These are phyloP conservation scores for Phialophora chinensis DNA, from an alignment of 2,329 filamentous ascomycete species.

Conservation along the genomic window DNA sequence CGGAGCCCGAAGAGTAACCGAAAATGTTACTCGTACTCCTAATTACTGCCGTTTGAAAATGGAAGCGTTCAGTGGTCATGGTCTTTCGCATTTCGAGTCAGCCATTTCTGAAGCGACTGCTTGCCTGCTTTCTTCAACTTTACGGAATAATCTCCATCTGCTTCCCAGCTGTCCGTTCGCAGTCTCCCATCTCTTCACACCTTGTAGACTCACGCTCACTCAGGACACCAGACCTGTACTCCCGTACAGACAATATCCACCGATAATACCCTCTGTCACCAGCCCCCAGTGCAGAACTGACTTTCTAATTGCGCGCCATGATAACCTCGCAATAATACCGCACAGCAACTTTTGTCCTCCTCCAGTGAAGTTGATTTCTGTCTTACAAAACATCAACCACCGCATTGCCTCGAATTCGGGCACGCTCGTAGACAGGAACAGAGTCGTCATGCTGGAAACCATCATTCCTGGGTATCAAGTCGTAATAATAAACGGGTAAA, in stretches of 20 bases:
- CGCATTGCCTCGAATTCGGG: neutral
- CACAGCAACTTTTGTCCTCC: slow-evolving; percentile 2
- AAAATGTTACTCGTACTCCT: neutral
- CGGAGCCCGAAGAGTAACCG: too few species aligned
- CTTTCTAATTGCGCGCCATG: neutral
- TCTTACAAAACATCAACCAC: neutral
- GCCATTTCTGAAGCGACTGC: neutral
- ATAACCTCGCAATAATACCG: neutral
- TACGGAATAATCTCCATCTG: neutral
- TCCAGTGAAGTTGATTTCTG: slow-evolving; percentile 1
- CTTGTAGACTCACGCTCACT: neutral
- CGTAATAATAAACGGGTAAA: slow-evolving; percentile 30
- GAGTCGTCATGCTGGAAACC: slow-evolving; percentile 21
- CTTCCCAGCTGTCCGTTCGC: neutral
- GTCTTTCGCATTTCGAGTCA: neutral
- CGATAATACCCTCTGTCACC: neutral
- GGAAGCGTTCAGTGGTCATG: neutral
- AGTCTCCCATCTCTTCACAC: neutral
- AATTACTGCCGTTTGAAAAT: neutral
- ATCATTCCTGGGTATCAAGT: slow-evolving; percentile 35
- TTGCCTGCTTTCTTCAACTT: neutral
- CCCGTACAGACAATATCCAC: neutral
- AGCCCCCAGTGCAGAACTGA: neutral
- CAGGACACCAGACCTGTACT: neutral
- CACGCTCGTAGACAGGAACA: slow-evolving; percentile 17